These are phyloP conservation scores for Sesbania bispinosa DNA, from an alignment of 306 rosid species.

Conservation along the genomic window DNA sequence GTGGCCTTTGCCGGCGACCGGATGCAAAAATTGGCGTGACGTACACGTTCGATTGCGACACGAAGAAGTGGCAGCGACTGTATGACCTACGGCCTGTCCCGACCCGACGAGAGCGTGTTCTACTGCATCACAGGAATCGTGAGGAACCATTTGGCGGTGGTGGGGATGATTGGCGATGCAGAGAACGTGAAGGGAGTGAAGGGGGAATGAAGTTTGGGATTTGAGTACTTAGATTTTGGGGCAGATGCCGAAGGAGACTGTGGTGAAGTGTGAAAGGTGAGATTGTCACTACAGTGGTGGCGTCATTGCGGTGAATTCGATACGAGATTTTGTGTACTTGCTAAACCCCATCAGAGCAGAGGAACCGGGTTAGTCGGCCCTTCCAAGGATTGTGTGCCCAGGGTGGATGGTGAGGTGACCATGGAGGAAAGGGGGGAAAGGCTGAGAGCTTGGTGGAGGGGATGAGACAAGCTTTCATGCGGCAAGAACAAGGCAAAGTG, in stretches of 20 bases:
- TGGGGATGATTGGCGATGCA: slow-evolving; percentile 40
- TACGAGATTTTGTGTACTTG: slow-evolving; percentile 39
- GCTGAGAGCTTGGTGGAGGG: too few species aligned
- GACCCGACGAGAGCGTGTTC: slow-evolving; percentile 8
- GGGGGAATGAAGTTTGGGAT: slow-evolving; percentile 29
- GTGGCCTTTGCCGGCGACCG: slow-evolving; percentile 30
- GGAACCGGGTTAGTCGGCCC: too few species aligned
- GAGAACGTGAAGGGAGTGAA: slow-evolving; percentile 44
- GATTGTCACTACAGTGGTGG: not conserved
- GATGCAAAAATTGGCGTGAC: slow-evolving; percentile 41
- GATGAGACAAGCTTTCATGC: too few species aligned
- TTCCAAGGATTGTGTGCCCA: too few species aligned
- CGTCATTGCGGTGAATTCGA: slow-evolving; percentile 36
- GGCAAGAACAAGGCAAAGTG: too few species aligned
- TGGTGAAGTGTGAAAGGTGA: slow-evolving; percentile 44
- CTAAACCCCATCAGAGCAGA: slow-evolving; percentile 31
- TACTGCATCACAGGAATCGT: slow-evolving; percentile 28
- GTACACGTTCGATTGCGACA: slow-evolving; percentile 39
- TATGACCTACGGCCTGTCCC: slow-evolving; percentile 38
- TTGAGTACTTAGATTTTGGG: slow-evolving; percentile 27
- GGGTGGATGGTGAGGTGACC: too few species aligned
- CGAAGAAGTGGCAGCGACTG: slow-evolving; percentile 56
- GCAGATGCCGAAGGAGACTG: slow-evolving; percentile 46
- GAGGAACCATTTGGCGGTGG: slow-evolving; percentile 31
- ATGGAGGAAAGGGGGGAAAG: too few species aligned